Base-by-base conservation (phyloP, 495 filamentous ascomycete genomes). In the Ramalina intermedia region DNA sequence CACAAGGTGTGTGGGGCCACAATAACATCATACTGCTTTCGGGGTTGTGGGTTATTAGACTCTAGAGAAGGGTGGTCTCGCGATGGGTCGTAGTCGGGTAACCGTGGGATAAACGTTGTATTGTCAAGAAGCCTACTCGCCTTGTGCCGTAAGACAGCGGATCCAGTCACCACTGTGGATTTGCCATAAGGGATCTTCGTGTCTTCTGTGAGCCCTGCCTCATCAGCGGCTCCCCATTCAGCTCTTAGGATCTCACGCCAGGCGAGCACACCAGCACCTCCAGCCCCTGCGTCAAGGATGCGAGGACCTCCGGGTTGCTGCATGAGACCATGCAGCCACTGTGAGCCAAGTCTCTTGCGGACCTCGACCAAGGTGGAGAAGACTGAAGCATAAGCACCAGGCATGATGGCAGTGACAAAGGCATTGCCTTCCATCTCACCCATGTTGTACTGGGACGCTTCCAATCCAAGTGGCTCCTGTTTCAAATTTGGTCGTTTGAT, bases 11-110 rank as follows among this genome's bases (percentile, higher is more conserved):
- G 85, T 0, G 90, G 82, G 0, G 87, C 87, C 50, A 98, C 81
- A 54, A 98, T 85, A 47, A 98, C 64, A 61, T 98, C 91, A 58
- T 80, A 96, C 35, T 79, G 69, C 60, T 95, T 95, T 44, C 82
- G 76, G 1, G 67, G 64, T n/a, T 70, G 58, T 14, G 62, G 56
- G 43, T 69, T 61, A 4, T 56, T 57, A 35, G 70, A 63, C 8
- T 72, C 63, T n/a, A 69, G 47, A 3, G 71, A 72, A 1, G 72
- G 66, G 42, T 64, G 64, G 24, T 70, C 69, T 29, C 66, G 65
- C 9, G 65, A 55, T 53, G 89, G 85, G n/a, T 87, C 54, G 55
- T 88, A 87, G 57, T 98, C 87, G n/a, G 91, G 91, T 24, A 96
- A 68, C 2, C 88, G 84, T 11, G 91, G 91, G 21, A 98, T 72